Evolutionary conservation across 768 basidiomycete species (phyloP), one percentile per base, ranked within the genome.

Genomic region (Mycena filopes): DNA sequence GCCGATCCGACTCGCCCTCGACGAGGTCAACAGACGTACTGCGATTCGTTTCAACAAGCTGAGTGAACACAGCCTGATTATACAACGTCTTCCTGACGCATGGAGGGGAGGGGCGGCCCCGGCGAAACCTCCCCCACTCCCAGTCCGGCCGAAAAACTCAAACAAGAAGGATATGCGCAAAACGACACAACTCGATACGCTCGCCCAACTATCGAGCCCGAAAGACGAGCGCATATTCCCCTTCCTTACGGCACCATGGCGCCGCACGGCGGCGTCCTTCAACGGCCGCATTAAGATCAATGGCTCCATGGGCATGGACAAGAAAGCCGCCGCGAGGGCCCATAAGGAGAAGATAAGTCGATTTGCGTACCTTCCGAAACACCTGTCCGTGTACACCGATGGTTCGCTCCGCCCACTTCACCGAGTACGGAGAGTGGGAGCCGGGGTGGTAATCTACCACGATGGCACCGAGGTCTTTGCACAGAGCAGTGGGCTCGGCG

Each of bases 41-140:
- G 73, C 69, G 0, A 73, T 75, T 26, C 59, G 72, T 1, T 63
- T 76, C 47, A 74, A 77, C 65, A 74, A 72, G 59, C 72, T 76
- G 0, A 40, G 45, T 28, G 11, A 10, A 2, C 16, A 49, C 25
- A 76, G 57, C 60, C 70, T 72, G 3, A 47, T 73, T 38, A 65
- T 74, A 15, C 73, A 72, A 53, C 51, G 71, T 1, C 68, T 73
- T 4, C 57, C 63, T 0, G 36, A 66, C 6, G 36, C 21, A 10
- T 75, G 73, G 74, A 36, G 67, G 5, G 33, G 57, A 4, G 58
- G 66, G 12, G 8, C 12, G 11, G n/a, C 28, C 18, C 69, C 70
- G 0, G 61, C 57, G 4, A 18, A 26, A 29, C 71, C 64, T 10
- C 73, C 70, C 4, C 73, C 75, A 5, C 72, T 73, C 1, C 72